Evolutionary conservation across 306 rosid species (phyloP), one percentile per base, ranked within the genome.

Genomic region (Quercus ilex): DNA sequence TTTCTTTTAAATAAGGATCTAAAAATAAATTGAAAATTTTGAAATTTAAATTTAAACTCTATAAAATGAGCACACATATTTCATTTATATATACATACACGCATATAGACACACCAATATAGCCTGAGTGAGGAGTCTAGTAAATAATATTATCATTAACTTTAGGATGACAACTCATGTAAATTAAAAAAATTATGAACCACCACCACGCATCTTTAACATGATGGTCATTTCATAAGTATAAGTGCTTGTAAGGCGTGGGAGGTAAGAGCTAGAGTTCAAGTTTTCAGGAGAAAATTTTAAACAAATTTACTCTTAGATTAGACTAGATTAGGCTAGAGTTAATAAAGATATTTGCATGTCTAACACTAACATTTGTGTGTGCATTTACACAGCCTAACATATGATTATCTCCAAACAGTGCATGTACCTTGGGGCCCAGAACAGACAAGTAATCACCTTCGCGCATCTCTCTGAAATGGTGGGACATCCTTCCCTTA

Each of bases 401-500:
- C 13, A 64, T 49, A 13, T 28, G 41, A 30, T 30, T 15, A 64
- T 64, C 41, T 20, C 70, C 70, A 21, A 13, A 46, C 17, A 62
- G 55, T 15, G 3, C 3, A 74, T 43, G 72, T 84, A 93, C 96
- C 97, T 88, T 87, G 8, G 97, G 97, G 25, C 97, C 94, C 58
- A 69, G 91, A 33, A 93, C 91, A 4, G 90, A 78, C 82, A 93
- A 78, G 71, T 17, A 78, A 38, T 91, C 96, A 35, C 94, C 97
- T 84, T 80, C 94, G n/a, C 69, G 80, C 92, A 93, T 82, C 81
- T 86, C 65, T 63, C 91, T 85, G 64, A 91, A 93, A 81, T 93
- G 94, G 83, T 93, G 96, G 56, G 97, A 91, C 94, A 91, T 91
- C 77, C 77, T 91, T 81, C 97, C 97, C 76, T 88, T 78, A 35